These are phyloP conservation scores for Galerina sulciceps DNA, from an alignment of 768 basidiomycete genomes.

Conservation along the genomic window DNA sequence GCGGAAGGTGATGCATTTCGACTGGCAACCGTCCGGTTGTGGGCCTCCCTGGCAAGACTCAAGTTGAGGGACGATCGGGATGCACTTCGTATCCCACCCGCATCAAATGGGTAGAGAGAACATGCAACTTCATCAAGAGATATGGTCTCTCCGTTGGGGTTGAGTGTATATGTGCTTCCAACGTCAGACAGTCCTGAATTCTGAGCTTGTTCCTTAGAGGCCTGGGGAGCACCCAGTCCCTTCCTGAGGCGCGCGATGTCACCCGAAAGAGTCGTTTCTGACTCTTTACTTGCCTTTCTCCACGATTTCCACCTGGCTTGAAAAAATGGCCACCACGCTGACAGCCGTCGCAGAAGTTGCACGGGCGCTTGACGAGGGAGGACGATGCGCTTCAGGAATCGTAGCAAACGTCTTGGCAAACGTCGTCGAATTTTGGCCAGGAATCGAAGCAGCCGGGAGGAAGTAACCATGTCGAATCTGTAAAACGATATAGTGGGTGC, in stretches of 20 bases:
- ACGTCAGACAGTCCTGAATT: neutral
- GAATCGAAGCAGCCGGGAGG: neutral
- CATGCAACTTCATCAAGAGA: constrained; percentile 1
- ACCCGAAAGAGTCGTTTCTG: neutral
- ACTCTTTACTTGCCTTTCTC: neutral
- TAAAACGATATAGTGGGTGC: neutral
- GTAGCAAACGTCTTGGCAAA: constrained; percentile 2
- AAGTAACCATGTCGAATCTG: constrained; percentile 1
- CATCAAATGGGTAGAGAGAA: constrained; percentile 3
- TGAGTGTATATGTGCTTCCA: neutral
- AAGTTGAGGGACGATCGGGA: constrained; percentile 28
- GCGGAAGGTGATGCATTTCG: constrained; percentile 3
- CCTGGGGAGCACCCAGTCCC: neutral
- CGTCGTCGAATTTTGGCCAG: constrained; percentile 7
- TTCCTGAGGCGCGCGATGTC: neutral
- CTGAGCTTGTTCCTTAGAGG: neutral
- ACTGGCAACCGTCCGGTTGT: constrained; percentile 15
- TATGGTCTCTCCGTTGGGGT: neutral
- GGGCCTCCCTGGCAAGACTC: constrained; percentile 5
- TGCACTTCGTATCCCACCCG: constrained; percentile 16
- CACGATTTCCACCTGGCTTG: neutral
- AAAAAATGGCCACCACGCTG: constrained; percentile 6
- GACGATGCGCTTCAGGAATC: constrained; percentile 2
- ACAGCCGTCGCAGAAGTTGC: constrained; percentile 11
- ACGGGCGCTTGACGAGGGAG: constrained; percentile 6